Evolutionary conservation across 176 grass and related monocot species (phyloP), one percentile per base, ranked within the genome.

Genomic region (Bonia amplexicaulis): DNA sequence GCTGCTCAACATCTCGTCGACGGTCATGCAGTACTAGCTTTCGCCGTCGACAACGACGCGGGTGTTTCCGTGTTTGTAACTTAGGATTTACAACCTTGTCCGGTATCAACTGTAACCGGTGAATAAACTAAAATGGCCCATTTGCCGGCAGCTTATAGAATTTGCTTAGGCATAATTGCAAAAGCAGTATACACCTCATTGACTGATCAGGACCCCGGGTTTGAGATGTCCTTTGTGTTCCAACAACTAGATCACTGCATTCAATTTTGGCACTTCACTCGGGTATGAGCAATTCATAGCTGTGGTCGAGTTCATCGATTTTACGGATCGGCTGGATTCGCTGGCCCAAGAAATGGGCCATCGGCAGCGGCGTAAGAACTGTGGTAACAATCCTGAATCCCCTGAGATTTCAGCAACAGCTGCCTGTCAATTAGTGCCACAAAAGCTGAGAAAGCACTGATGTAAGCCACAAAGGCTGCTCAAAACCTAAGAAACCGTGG

Each of bases 1-100:
- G 42, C 80, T 93, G 45, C 88, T 95, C 75, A 90, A 95, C 76
- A 84, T 95, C 48, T 87, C 95, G 58, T 71, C 88, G 3, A 76
- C 79, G 29, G 82, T 95, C 80, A 90, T 95, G 93, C 71, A 71
- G 46, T 95, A 90, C 72, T 98, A 73, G 82, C 20, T 1, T 42
- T 27, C 6, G 7, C 17, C 6, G 20, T 10, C 29, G 4, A 37
- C 35, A 3, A 48, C 58, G 9, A 7, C 53, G 19, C 5, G 23
- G 59, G 15, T 37, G 22, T 27, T 60, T 48, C 70, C 70, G 23
- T 84, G 57, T 66, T 78, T 78, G 73, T 78, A 70, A 82, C 53
- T 39, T 78, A 41, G 37, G 87, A 84, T 57, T 7, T 48, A 12
- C 64, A 66, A 3, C 19, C 16, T 67, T 80, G 61, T 27, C 22